Percentiles rank a stretch among this genome's conserved stretches.
These are phyloP conservation scores for Coemansia sp. DNA, from an alignment of 192 early-diverging fungal species.

Conservation along the genomic window DNA sequence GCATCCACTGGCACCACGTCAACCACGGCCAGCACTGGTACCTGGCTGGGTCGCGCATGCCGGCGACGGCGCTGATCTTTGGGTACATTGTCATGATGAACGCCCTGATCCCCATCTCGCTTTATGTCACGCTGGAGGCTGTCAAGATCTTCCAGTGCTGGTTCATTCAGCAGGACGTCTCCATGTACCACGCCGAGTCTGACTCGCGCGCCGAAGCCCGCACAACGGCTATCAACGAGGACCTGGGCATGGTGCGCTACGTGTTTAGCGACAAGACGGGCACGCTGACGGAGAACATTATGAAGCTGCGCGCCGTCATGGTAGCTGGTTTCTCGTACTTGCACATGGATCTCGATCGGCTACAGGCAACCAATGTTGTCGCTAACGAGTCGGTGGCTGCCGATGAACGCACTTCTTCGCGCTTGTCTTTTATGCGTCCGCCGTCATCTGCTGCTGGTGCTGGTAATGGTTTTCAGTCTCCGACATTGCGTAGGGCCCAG, in stretches of 20 bases:
- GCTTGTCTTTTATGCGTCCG: conserved; percentile 26
- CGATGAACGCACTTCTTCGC: conserved; percentile 7
- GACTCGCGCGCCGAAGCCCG: conserved; percentile 77
- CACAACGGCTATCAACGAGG: conserved; percentile 84
- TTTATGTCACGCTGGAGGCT: conserved; percentile 87
- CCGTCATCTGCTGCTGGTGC: conserved; percentile 6
- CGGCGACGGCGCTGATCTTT: conserved; percentile 53
- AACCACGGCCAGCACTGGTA: conserved; percentile 58
- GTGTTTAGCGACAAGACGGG: conserved; percentile 93
- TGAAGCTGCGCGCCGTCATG: conserved; percentile 75
- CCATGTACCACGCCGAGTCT: conserved; percentile 74
- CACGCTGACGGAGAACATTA: conserved; percentile 85
- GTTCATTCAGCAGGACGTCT: conserved; percentile 78
- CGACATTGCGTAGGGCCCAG: conserved; percentile 21
- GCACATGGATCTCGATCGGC: conserved; percentile 64
- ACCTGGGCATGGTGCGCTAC: conserved; percentile 85
- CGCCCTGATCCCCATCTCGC: conserved; percentile 85
- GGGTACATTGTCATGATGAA: conserved; percentile 82
- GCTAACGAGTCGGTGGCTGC: background rate
- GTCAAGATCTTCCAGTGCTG: conserved; percentile 71
- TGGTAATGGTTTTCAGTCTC: conserved; percentile 16
- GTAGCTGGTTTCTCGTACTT: conserved; percentile 64
- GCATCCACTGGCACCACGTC: conserved; percentile 54
- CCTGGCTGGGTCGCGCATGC: conserved; percentile 33
- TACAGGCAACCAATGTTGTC: conserved; percentile 15